Base-by-base conservation (phyloP, 108 stramenopile genomes). In the Pseudonitzschia multiseries region DNA sequence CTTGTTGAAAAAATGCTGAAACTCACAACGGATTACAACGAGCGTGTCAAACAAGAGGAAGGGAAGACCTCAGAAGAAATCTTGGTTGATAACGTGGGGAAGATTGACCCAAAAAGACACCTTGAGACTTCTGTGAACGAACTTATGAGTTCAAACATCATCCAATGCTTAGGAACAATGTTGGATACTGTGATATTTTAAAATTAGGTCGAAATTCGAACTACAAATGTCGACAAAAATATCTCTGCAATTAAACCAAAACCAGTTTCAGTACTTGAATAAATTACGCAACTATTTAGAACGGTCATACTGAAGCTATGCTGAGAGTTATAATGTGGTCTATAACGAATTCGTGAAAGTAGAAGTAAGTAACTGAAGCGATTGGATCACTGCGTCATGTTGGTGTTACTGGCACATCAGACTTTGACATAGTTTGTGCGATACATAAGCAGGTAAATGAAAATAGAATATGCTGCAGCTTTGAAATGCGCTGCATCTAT, bases 81-180 rank as follows among this genome's bases (percentile, higher is more conserved):
- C 53, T 66, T 86, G 52, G 93, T 95, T 33, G 93, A 94, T 68
- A 93, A 93, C 80, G 97, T 97, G 18, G 99, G 99, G 32, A 98
- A 99, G 89, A 80, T 99, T 41, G 99, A 99, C 77, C 97, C 97
- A 20, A 98, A 98, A 74, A 89, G 87, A 60, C 97, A 97, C 76
- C 85, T 99, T 79, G 93, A 97, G 73, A 73, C 65, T 26, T 88
- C 88, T 42, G 98, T 98, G 13, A 70, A 87, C 1, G 96, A 97
- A 70, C 86, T 99, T 61, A 98, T 99, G 98, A 93, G 89, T 31
- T 78, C 85, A 67, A 98, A 96, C 75, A 99, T 99, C 66, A 91
- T 98, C 72, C 99, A 99, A 81, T 96, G 95, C 75, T 73, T 99
- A 53, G 98, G 98, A 52, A 97, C 96, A 43, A 99, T 99, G 97